Evolutionary conservation across 371 early-diverging fungal genomes (phyloP).

Genomic region (Mortierella sp.): DNA sequence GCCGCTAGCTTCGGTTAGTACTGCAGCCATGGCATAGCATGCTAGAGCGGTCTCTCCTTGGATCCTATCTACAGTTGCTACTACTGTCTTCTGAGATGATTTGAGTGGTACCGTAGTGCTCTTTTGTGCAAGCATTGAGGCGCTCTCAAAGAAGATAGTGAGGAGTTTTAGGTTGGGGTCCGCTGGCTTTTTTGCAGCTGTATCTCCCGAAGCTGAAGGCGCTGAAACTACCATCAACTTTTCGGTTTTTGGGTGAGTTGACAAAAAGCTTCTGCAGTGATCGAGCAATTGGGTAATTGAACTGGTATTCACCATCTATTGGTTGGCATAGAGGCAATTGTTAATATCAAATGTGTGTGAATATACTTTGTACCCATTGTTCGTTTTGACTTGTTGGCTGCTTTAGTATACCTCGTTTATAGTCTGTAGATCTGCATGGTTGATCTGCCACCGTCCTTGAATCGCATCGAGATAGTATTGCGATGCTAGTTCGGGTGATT

Average conservation of each 20-base stretch:
- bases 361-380: neutral
- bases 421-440: constrained; percentile 21
- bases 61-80: neutral
- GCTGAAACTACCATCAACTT: constrained; percentile 26
- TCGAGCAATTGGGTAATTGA: constrained; percentile 21
- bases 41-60: constrained; percentile 27
- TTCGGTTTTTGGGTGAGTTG: constrained; percentile 38
- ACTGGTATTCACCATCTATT: constrained; percentile 30
- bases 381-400: neutral
- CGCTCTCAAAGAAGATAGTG: constrained; percentile 29
- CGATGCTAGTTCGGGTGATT: constrained; percentile 16
- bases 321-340: neutral
- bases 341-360: neutral
- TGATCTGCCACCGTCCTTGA: constrained; percentile 53
- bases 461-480: constrained; percentile 46
- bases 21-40: constrained; percentile 13
- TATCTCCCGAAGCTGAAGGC: neutral
- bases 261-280: constrained; percentile 17
- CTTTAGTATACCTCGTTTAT: constrained; percentile 25
- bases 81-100: neutral
- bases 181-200: constrained; percentile 31
- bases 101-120: neutral
- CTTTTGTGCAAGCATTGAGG: constrained; percentile 28
- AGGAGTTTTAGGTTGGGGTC: constrained; percentile 53
- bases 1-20: constrained; percentile 16